Conservation (phyloP, 2,329 filamentous ascomycete species). For the Aspergillus ruber region DNA sequence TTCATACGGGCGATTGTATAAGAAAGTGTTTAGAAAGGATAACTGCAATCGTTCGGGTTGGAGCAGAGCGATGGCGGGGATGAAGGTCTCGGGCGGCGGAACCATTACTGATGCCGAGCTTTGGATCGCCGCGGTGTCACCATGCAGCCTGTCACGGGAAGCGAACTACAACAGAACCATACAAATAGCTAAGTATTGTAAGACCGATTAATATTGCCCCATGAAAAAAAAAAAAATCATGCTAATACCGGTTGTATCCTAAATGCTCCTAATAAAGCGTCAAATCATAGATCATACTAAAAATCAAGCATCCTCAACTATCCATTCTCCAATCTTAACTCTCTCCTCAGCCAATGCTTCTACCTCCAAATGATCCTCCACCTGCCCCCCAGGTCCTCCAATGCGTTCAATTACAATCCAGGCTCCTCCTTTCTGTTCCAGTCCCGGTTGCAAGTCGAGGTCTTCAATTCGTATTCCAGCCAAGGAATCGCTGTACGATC, state of each 20-base stretch:
- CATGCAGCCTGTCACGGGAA: background rate
- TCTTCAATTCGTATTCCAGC: conserved; percentile 64
- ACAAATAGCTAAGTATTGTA: background rate
- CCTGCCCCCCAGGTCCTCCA: conserved; percentile 52
- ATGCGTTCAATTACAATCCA: conserved; percentile 81
- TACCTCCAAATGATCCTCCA: conserved; percentile 38
- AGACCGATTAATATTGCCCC: background rate
- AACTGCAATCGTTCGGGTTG: conserved; percentile 3
- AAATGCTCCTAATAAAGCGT: too few relatives aligned
- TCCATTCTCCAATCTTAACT: conserved; percentile 39
- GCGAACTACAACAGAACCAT: background rate
- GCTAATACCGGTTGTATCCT: background rate
- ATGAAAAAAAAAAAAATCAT: background rate
- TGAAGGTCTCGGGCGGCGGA: conserved; percentile 14
- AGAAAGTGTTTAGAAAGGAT: conserved; percentile 1
- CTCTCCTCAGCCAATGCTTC: conserved; percentile 38
- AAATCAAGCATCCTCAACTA: conserved; percentile 25
- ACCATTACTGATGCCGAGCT: conserved; percentile 1
- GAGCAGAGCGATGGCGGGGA: conserved; percentile 10
- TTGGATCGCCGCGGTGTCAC: background rate
- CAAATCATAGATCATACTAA: background rate
- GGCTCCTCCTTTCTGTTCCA: conserved; percentile 51
- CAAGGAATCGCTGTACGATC: conserved; percentile 64
- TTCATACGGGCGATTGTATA: conserved; percentile 51
- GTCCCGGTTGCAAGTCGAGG: conserved; percentile 65